Percentiles rank a stretch among this genome's conserved stretches.
Conservation (phyloP, 2,329 filamentous ascomycete species). For the Aureobasidium uvarum region DNA sequence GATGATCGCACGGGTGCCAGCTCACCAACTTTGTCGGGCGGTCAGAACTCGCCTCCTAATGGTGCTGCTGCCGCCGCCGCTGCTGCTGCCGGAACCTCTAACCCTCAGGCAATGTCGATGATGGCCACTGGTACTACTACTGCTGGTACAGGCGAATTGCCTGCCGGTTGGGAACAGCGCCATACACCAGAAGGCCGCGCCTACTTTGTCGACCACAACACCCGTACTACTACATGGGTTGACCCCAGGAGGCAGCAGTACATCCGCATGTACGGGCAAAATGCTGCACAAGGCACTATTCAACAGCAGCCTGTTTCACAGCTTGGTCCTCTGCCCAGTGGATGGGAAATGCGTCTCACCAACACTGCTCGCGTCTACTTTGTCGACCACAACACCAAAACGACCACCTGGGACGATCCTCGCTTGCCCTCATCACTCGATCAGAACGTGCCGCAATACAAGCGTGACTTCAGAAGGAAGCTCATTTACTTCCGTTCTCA, state of each 20-base stretch:
- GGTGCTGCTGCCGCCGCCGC: constrained; percentile 34
- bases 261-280: constrained; percentile 96
- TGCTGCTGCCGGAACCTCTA: constrained; percentile 35
- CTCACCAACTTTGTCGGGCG: constrained; percentile 71
- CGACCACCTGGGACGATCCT: constrained; percentile 98
- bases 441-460: constrained; percentile 98
- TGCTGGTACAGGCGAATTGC: constrained; percentile 89
- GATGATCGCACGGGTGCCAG: constrained; percentile 93
- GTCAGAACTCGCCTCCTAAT: constrained; percentile 42
- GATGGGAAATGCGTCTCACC: constrained; percentile 99
- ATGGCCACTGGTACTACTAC: constrained; percentile 95
- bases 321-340: constrained; percentile 88
- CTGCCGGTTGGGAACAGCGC: constrained; percentile 93
- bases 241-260: constrained; percentile 97
- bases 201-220: constrained; percentile 99
- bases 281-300: constrained; percentile 71
- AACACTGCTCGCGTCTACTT: constrained; percentile 98
- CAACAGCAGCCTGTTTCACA: constrained; percentile 98
- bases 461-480: constrained; percentile 97
- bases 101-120: constrained; percentile 69
- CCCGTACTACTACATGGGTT: constrained; percentile 96
- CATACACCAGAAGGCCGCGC: constrained; percentile 91
- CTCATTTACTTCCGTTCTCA: constrained; percentile 99
- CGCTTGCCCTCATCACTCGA: constrained; percentile 92
- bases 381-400: constrained; percentile 99